Base-by-base conservation (phyloP, 2,329 filamentous ascomycete species). In the Dactylellina cionopaga region DNA sequence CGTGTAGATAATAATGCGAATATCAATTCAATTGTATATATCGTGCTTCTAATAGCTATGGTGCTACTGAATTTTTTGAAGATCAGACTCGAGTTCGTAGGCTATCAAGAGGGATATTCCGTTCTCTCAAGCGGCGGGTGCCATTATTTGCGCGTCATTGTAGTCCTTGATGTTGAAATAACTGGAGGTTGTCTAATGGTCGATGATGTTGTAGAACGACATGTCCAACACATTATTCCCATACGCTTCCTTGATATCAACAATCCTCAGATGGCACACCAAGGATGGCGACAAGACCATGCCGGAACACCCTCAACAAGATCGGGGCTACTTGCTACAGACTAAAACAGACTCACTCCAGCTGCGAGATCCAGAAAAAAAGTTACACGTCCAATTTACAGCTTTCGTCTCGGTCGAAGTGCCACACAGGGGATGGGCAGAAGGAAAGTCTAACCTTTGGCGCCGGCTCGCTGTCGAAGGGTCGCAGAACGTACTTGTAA, bases 371-470 rank as follows among this genome's bases (percentile, higher is more conserved):
- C 24, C 58, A 4, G 35, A 72, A 25, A 54, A 47, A 2, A 58
- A 72, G 46, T 59, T 72, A n/a, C 59, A 49, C 27, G 27, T 65
- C 58, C 24, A 72, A 27, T 72, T 72, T 51, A 60, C 54, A 2
- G 68, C 68, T 17, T 37, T 59, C 29, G 51, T 72, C 17, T 47
- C 19, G n/a, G 15, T 60, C 22, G 59, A 47, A 22, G 11, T 72
- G 22, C 68, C 68, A 15, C 68, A 65, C 35, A 33, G 29, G 15
- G 25, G 11, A n/a, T 72, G 68, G 68, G 31, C 29, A 5, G 25
- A 31, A 9, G 31, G 19, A 15, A 19, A 54, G 5, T 41, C 51
- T 11, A 5, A 17, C 4, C 64, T 60, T 17, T 72, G 68, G 68
- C 59, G 52, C 31, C 19, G 22, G 6, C 46, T 72, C 13, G 59